These are phyloP conservation scores for Saururus chinensis DNA, from an alignment of 164 flowering plant species.

Conservation along the genomic window DNA sequence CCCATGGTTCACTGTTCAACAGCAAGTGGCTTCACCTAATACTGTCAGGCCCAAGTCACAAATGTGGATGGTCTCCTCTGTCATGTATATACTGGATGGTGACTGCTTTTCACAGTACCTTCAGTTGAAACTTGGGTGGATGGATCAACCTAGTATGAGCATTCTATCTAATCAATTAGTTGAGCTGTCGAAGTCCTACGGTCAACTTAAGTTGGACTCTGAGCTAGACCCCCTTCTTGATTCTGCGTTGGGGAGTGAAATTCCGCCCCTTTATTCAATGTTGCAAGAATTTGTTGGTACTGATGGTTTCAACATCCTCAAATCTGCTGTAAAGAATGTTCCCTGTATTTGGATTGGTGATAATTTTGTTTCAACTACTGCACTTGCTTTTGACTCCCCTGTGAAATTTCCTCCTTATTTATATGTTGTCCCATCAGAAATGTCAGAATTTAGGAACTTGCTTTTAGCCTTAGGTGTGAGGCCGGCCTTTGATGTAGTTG, in stretches of 20 bases:
- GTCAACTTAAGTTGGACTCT: constrained; percentile 32
- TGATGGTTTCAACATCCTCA: constrained; percentile 37
- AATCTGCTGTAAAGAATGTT: constrained; percentile 53
- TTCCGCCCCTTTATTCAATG: constrained; percentile 52
- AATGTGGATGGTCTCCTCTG: constrained; percentile 72
- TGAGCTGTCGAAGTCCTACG: constrained; percentile 51
- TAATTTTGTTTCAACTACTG: constrained; percentile 62
- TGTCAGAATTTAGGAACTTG: constrained; percentile 65
- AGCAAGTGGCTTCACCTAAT: constrained; percentile 54
- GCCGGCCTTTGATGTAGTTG: constrained; percentile 55
- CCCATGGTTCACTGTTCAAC: constrained; percentile 54
- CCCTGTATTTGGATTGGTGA: constrained; percentile 96
- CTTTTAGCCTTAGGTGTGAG: constrained; percentile 69
- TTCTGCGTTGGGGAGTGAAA: constrained; percentile 44
- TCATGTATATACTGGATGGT: constrained; percentile 68
- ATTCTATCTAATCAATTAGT: constrained; percentile 51
- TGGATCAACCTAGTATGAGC: constrained; percentile 32
- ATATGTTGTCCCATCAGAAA: constrained; percentile 91
- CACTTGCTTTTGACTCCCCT: constrained; percentile 95
- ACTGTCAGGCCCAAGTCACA: constrained; percentile 70
- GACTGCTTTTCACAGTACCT: constrained; percentile 48
- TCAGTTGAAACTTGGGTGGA: constrained; percentile 73
- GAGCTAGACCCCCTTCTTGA: constrained; percentile 24
- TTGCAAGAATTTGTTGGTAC: constrained; percentile 52
- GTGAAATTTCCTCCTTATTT: constrained; percentile 84